Conservation (phyloP, 2,329 filamentous ascomycete species). For the Paraconiothyrium brasiliense region DNA sequence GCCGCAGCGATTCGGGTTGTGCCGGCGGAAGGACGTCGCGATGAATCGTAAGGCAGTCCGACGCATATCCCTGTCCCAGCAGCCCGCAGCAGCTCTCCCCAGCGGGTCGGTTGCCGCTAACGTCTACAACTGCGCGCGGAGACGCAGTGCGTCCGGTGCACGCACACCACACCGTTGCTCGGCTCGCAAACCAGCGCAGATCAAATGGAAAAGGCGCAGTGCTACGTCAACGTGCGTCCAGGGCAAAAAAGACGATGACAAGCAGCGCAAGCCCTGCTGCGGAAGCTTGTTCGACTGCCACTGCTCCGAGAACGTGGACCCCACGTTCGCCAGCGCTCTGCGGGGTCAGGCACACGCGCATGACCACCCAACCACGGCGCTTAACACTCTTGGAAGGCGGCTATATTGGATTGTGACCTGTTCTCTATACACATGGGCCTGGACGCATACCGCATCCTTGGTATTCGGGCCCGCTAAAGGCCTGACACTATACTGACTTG, state of each 20-base stretch:
- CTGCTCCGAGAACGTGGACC: conserved; percentile 12
- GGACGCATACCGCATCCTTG: not conserved
- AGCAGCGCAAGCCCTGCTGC: conserved; percentile 8
- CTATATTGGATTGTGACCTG: not conserved
- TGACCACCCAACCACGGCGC: conserved; percentile 7
- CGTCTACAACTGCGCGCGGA: conserved; percentile 10
- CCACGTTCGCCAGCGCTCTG: conserved; percentile 12
- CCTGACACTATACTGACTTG: not conserved
- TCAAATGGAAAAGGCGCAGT: not conserved
- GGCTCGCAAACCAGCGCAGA: not conserved
- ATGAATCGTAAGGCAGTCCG: conserved; percentile 3
- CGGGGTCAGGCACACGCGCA: conserved; percentile 18
- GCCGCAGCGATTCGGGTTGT: not conserved
- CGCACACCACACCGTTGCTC: not conserved
- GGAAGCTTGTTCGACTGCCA: conserved; percentile 4
- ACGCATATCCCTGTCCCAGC: conserved; percentile 10
- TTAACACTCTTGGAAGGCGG: not conserved
- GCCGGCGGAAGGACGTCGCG: conserved; percentile 7
- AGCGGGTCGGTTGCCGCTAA: conserved; percentile 8
- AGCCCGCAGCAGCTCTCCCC: conserved; percentile 2
- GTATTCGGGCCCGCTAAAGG: not conserved
- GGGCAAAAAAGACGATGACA: not conserved
- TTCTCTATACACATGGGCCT: conserved; percentile 1
- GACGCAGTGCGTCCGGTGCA: not conserved
- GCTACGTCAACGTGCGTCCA: conserved; percentile 11